Base-by-base conservation (phyloP, 768 basidiomycete genomes). In the Termitomyces sp. region DNA sequence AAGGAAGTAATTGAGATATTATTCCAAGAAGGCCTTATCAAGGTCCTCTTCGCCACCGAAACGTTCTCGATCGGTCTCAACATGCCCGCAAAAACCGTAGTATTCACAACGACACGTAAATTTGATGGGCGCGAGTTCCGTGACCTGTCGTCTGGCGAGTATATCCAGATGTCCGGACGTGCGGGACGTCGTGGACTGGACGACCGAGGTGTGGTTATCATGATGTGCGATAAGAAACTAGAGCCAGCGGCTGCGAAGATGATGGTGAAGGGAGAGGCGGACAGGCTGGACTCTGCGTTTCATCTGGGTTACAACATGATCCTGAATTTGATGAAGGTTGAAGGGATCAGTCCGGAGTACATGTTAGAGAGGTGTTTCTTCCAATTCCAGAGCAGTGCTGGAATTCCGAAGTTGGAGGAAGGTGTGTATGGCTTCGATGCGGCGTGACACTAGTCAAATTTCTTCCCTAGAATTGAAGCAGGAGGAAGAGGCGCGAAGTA, bases 231-330 rank as follows among this genome's bases (percentile, higher is more conserved):
- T 70, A 94, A 98, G 75, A 98, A 96, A 72, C 79, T 99, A 44
- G 97, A 98, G 64, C 95, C 97, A 0, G 69, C 82, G 2, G 84
- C 89, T 0, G 95, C 97, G 37, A 98, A 96, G 76, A 81, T 79
- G 52, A 99, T 99, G 97, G 89, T 99, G 65, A 98, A 98, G 71
- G 97, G 97, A 45, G 89, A 96, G 75, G 94, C 97, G 4, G 96
- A 99, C 69, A 79, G 95, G 47, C 77, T 99, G 50, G 94, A 98
- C 70, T 99, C 97, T 6, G 97, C 97, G 4, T 99, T 99, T 77
- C 94, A 98, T 72, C 76, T 99, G 14, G 96, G 97, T 17, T 99
- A 99, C 72, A 99, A 99, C 70, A 99, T 99, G 97, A 83, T 99
- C 32, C 76, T 99, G 67, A 99, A 98, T 72, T 73, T 99, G 61